phyloP scores from a whole-genome alignment of 371 early-diverging fungal genomes.

The Syncephalis fuscata region DNA sequence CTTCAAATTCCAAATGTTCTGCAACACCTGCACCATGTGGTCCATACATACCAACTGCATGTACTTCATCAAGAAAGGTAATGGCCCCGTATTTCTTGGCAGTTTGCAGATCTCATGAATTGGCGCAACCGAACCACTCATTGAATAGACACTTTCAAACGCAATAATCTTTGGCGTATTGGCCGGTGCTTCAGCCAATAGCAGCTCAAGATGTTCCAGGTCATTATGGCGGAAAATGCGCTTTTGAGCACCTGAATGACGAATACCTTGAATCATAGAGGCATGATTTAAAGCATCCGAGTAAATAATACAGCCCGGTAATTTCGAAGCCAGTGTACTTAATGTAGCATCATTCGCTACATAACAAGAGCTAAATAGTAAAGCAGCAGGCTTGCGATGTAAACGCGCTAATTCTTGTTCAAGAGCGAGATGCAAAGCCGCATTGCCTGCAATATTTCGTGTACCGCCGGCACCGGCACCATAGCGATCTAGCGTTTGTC shows the following conservation, averaged over 20 bases:
- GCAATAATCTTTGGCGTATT: slow-evolving; percentile 90
- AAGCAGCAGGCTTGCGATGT: slow-evolving; percentile 82
- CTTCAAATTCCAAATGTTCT: slow-evolving; percentile 76
- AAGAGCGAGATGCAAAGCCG: slow-evolving; percentile 82
- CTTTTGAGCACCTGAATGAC: slow-evolving; percentile 79
- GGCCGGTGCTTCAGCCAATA: slow-evolving; percentile 60
- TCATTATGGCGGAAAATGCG: slow-evolving; percentile 93
- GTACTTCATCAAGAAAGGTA: slow-evolving; percentile 96
- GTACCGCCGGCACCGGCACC: slow-evolving; percentile 98
- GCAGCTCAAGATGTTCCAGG: slow-evolving; percentile 71
- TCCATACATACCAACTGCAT: slow-evolving; percentile 98
- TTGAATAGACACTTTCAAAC: slow-evolving; percentile 96
- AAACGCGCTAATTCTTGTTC: slow-evolving; percentile 83
- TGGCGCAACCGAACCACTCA: slow-evolving; percentile 95
- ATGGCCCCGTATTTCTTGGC: slow-evolving; percentile 96
- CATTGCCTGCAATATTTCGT: slow-evolving; percentile 98
- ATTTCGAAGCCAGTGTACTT: slow-evolving; percentile 74
- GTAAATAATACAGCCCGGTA: slow-evolving; percentile 89
- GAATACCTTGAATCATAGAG: slow-evolving; percentile 98
- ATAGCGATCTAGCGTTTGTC: slow-evolving; percentile 69
- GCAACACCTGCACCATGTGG: slow-evolving; percentile 92
- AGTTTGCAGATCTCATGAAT: slow-evolving; percentile 76
- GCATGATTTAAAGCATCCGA: slow-evolving; percentile 94
- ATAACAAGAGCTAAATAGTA: slow-evolving; percentile 96
- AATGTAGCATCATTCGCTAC: slow-evolving; percentile 97